These are phyloP conservation scores for Naegleria fowleri DNA, from an alignment of 208 protist species.

Conservation along the genomic window DNA sequence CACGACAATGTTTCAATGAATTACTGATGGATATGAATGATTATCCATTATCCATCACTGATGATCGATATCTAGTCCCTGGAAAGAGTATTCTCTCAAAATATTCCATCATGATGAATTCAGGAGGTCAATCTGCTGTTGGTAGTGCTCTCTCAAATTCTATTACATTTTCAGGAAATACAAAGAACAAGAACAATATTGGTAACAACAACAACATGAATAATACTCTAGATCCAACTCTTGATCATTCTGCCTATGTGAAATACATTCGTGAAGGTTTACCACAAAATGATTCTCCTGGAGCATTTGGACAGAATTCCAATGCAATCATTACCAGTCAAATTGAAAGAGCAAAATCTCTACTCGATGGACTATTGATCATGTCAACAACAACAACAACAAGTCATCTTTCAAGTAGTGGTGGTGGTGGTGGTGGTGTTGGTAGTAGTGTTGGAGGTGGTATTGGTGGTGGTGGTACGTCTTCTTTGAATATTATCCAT, in stretches of 20 bases:
- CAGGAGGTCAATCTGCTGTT: neutral
- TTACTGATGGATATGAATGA: slow-evolving; percentile 34
- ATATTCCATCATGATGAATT: neutral
- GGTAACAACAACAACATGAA: neutral
- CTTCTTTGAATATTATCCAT: too few relatives aligned
- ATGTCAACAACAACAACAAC: slow-evolving; percentile 67
- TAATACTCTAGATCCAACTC: neutral
- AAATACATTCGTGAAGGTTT: slow-evolving; percentile 80
- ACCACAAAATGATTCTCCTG: slow-evolving; percentile 84
- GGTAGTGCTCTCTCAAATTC: too few relatives aligned
- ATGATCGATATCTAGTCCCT: neutral
- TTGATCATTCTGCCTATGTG: slow-evolving; percentile 56
- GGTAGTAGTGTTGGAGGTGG: too few relatives aligned
- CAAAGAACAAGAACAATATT: neutral
- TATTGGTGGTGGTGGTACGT: too few relatives aligned
- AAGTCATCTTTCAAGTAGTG: too few relatives aligned
- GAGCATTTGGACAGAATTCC: slow-evolving; percentile 95
- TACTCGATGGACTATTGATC: slow-evolving; percentile 88
- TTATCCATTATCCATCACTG: neutral
- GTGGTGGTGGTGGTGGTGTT: too few relatives aligned
- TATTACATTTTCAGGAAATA: too few relatives aligned
- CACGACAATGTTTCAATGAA: slow-evolving; percentile 85
- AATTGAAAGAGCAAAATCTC: slow-evolving; percentile 76
- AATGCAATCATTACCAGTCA: slow-evolving; percentile 95
- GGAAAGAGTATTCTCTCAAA: neutral